phyloP scores from a whole-genome alignment of 352 stramenopile genomes.

The Stephanocyclus meneghinianus region DNA sequence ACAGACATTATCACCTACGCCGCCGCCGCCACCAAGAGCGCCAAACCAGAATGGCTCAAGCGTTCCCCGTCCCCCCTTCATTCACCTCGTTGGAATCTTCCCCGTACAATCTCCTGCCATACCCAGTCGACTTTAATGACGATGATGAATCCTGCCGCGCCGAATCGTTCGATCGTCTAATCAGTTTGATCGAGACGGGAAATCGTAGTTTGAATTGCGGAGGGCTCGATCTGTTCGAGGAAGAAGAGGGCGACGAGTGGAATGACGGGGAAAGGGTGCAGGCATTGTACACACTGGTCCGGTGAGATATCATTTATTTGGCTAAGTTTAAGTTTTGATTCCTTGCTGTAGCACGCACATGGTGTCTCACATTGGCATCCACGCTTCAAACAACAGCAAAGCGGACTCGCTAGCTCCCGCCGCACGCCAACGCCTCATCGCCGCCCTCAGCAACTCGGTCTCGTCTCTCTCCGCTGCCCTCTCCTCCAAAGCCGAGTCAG shows the following conservation, averaged over 20 bases:
- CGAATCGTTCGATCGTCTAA: slow-evolving; percentile 72
- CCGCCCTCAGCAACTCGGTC: slow-evolving; percentile 62
- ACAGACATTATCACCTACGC: too few species aligned
- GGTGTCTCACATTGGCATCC: background rate
- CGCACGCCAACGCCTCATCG: slow-evolving; percentile 57
- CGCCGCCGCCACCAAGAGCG: slow-evolving; percentile 22
- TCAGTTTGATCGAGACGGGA: slow-evolving; percentile 59
- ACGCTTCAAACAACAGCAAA: slow-evolving; percentile 10
- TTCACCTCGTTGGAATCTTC: slow-evolving; percentile 76
- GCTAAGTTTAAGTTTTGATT: background rate
- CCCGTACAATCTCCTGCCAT: slow-evolving; percentile 81
- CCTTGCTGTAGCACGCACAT: too few species aligned
- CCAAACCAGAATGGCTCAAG: slow-evolving; percentile 18
- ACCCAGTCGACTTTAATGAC: slow-evolving; percentile 80
- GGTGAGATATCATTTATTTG: slow-evolving; percentile 20
- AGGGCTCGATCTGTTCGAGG: slow-evolving; percentile 56
- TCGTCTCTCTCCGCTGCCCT: slow-evolving; percentile 48
- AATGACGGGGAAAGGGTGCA: slow-evolving; percentile 70
- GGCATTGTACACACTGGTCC: slow-evolving; percentile 78
- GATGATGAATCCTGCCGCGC: slow-evolving; percentile 72
- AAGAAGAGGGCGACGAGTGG: slow-evolving; percentile 57
- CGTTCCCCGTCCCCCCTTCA: slow-evolving; percentile 74
- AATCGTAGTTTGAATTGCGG: slow-evolving; percentile 58
- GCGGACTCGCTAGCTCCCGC: slow-evolving; percentile 59
- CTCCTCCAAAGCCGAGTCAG: slow-evolving; percentile 13